Evolutionary conservation across 805 yeast genomes (phyloP), one percentile per base, ranked within the genome.

Genomic region (Wickerhamomyces sydowiorum): DNA sequence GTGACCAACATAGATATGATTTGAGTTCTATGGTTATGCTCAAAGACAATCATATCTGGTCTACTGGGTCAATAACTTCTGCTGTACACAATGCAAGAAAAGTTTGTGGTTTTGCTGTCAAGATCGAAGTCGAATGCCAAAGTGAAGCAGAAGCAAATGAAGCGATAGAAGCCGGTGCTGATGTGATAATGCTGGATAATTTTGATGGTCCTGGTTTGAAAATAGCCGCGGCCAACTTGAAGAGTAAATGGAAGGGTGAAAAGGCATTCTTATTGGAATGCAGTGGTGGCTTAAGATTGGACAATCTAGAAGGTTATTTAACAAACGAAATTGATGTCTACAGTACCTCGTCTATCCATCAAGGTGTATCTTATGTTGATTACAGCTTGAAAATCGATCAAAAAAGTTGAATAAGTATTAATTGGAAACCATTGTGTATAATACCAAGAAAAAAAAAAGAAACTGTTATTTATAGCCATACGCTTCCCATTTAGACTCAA

Each of bases 111-210:
- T 90, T 90, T 64, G 77, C 96, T 3, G 73, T 84, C 30, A 90
- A 90, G 63, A 84, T 90, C 42, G 98, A 90, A 62, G 97, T 90
- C 28, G 98, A 90, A 63, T 90, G 89, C 44, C 89, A 86, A 60
- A 69, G 75, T 43, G 95, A 86, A 59, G 77, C 65, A 5, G 96
- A 89, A 55, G 98, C 98, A 2, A 70, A 75, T 49, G 97, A 91
- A 60, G 98, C 98, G 21, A 91, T 91, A 53, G 77, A 69, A 14
- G 95, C 97, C 1, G 97, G 98, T 12, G 97, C 97, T 1, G 98
- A 90, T 61, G 86, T 91, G 18, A 82, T 91, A 46, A 90, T 90
- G 98, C 73, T 90, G 56, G 98, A 90, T 58, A 90, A 90, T 61
- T 91, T 91, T 61, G 59, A 71, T 4, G 86, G 88, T 2, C 75